Conservation (phyloP, 345 rosid species). For the Euphorbia pulcherrima region DNA sequence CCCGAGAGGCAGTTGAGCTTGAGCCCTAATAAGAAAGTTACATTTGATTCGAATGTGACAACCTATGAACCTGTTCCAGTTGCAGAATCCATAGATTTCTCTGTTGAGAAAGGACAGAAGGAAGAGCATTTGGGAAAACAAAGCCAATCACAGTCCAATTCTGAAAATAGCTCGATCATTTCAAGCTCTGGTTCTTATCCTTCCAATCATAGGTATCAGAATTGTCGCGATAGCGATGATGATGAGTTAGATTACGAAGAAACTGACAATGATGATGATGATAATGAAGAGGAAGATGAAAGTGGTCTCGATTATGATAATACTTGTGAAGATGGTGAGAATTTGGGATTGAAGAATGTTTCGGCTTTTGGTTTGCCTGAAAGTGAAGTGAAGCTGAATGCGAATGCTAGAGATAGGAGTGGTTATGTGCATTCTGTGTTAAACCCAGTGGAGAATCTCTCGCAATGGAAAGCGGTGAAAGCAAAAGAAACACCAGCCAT, state of each 20-base stretch:
- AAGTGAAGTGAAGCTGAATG: constrained; percentile 33
- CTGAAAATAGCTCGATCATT: constrained; percentile 42
- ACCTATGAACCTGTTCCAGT: constrained; percentile 54
- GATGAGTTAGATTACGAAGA: constrained; percentile 32
- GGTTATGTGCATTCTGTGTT: constrained; percentile 57
- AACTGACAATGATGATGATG: constrained; percentile 19
- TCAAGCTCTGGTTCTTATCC: constrained; percentile 58
- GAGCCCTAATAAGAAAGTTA: constrained; percentile 61
- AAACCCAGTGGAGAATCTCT: constrained; percentile 86
- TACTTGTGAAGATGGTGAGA: constrained; percentile 6
- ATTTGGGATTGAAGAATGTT: constrained; percentile 2
- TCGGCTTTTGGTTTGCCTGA: background rate
- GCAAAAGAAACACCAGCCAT: constrained; percentile 41
- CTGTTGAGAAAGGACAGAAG: constrained; percentile 30
- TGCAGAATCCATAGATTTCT: constrained; percentile 36
- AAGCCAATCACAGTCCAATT: constrained; percentile 38
- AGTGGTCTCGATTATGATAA: constrained; percentile 19
- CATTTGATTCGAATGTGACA: constrained; percentile 60
- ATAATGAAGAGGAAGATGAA: background rate
- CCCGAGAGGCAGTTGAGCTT: constrained; percentile 42
- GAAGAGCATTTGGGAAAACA: constrained; percentile 25
- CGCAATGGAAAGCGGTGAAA: constrained; percentile 86
- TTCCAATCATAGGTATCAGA: constrained; percentile 43
- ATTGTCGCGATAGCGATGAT: constrained; percentile 34
- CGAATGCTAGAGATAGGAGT: constrained; percentile 43